Evolutionary conservation across 2,329 filamentous ascomycete genomes (phyloP), one percentile per base, ranked within the genome.

Genomic region (Aspergillus sp.): DNA sequence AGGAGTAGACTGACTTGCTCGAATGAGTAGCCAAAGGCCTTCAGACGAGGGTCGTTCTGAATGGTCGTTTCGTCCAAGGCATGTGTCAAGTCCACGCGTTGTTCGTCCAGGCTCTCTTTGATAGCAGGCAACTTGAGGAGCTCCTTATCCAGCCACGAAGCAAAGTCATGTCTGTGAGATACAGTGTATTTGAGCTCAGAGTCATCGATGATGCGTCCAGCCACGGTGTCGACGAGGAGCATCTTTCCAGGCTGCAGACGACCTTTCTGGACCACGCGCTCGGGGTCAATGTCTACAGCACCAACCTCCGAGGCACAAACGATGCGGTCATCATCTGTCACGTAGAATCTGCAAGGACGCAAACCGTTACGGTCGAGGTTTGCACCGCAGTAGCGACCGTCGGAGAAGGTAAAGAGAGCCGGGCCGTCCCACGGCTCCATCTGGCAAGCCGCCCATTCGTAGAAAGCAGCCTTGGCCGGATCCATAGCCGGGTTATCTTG

Each of bases 401-500:
- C 94, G 27, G 94, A 92, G 78, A 98, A 98, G 6, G 93, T 97
- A 83, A 98, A 98, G 32, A 98, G 86, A 58, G 94, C 94, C 36
- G 94, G 94, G 17, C 94, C 94, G 78, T 98, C 94, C 94, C 94
- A 98, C 15, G 94, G 93, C 82, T 98, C 94, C 94, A 98, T 98
- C 83, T 96, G 90, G 78, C 94, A 98, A 67, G 92, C 93, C 71
- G 94, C 94, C 92, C 94, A 98, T 77, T 98, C 93, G 80, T 98
- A 98, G 80, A 97, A 98, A 54, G 94, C 94, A 61, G 93, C 91
- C 81, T 98, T 98, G 72, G 91, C 90, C 59, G 92, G 91, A 71
- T 97, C 93, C 90, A 98, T 96, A 62, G 88, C 83, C 39, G 88
- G 82, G 77, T 97, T 97, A 63, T 93, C 94, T 79, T 98, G 92